Base-by-base conservation (phyloP, 2,329 filamentous ascomycete species). In the Sporothrix curviconia region DNA sequence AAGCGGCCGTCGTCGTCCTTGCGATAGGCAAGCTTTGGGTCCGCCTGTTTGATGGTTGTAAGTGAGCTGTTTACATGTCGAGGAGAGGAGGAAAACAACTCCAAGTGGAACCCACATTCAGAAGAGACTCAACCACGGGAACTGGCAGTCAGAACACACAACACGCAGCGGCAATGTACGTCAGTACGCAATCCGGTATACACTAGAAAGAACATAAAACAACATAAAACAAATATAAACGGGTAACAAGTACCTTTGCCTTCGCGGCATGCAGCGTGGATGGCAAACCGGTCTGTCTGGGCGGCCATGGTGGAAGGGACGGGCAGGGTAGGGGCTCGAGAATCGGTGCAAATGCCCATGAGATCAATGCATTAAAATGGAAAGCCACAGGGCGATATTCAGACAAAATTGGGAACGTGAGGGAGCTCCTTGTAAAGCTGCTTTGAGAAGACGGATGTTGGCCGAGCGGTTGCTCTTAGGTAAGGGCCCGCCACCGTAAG, bases 1-100 rank as follows among this genome's bases (percentile, higher is more conserved):
- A 96, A 82, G 44, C 94, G 89, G 15, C 90, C 90, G 70, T 99
- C 94, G 50, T 89, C 86, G 67, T 99, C 94, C 66, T 85, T 83
- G 58, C 72, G 72, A 47, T 75, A 78, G 25, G 89, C 85, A 39
- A 95, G 81, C 66, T 89, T 92, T 2, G 89, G 85, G 67, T 95
- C 91, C 64, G 85, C 84, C 87, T 92, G 56, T 34, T 39, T 6
- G n/a, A 56, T 39, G 34, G 12, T 7, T 14, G 22, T 25, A n/a
- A 36, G 40, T 36, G 11, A 32, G 36, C 14, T 25, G 43, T 14
- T 32, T 9, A 49, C 14, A n/a, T 19, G 3, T 12, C 19, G n/a
- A 8, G 17, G 12, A 37, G n/a, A n/a, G n/a, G n/a, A n/a, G n/a
- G n/a, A n/a, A n/a, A n/a, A n/a, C n/a, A n/a, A n/a, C n/a, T n/a